Evolutionary conservation across 768 basidiomycete genomes (phyloP).

Genomic region (Podaxis rugospora): DNA sequence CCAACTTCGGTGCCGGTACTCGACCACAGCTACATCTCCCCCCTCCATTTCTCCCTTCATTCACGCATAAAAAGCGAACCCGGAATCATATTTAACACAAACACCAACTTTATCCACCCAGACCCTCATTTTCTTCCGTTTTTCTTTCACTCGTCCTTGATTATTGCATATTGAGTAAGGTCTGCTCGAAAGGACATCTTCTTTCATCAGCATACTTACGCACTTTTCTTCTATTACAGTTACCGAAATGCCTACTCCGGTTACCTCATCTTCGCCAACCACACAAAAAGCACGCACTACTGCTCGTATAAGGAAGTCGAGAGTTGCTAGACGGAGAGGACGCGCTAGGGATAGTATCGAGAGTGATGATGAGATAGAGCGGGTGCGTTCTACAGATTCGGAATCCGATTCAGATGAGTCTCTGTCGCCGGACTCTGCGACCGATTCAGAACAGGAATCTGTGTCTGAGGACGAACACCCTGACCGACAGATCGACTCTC

Average conservation of each 20-base stretch:
- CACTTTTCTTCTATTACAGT: constrained; percentile 18
- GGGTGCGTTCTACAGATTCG: constrained; percentile 66
- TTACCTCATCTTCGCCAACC: constrained; percentile 30
- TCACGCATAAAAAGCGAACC: constrained; percentile 12
- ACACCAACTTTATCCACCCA: constrained; percentile 16
- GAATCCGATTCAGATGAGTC: constrained; percentile 51
- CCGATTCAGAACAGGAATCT: constrained; percentile 65
- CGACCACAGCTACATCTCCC: constrained; percentile 21
- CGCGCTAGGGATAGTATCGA: constrained; percentile 53
- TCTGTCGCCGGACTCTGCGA: constrained; percentile 54
- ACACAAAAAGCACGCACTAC: constrained; percentile 30
- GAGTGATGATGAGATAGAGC: constrained; percentile 76
- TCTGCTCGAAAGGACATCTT: constrained; percentile 14
- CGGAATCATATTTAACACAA: constrained; percentile 11
- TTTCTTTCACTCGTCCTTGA: constrained; percentile 14
- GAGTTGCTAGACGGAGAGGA: constrained; percentile 57
- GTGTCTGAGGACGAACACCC: constrained; percentile 58
- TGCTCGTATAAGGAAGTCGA: constrained; percentile 35
- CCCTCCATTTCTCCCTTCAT: constrained; percentile 13
- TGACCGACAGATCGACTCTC: constrained; percentile 45
- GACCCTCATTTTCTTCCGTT: constrained; percentile 20
- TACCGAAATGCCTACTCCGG: constrained; percentile 42
- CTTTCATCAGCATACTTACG: constrained; percentile 2
- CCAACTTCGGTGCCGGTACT: constrained; percentile 28
- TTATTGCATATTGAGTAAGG: constrained; percentile 30